Percentiles rank a stretch among this genome's conserved stretches.
Conservation (phyloP, 257 asterid genomes). For the Thymus mandschuricus region DNA sequence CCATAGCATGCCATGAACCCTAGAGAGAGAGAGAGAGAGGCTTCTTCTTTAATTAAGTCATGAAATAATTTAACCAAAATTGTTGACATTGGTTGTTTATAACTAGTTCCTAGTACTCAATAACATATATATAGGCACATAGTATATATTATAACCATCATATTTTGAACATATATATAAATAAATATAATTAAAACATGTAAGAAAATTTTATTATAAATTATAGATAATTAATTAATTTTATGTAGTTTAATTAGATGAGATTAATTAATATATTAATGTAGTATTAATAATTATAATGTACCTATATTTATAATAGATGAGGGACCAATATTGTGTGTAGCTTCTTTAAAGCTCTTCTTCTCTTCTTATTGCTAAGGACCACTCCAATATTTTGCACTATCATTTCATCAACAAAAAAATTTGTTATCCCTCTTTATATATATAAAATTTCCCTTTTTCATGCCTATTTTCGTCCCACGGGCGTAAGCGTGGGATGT, state of each 20-base stretch:
- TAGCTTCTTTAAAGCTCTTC: conserved; percentile 53
- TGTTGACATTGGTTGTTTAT: conserved; percentile 12
- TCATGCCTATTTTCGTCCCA: neutral
- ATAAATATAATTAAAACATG: neutral
- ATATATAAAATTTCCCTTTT: neutral
- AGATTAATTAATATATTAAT: conserved; percentile 33
- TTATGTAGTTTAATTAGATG: conserved; percentile 5
- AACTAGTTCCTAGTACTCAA: neutral
- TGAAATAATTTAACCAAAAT: neutral
- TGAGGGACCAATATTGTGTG: conserved; percentile 59
- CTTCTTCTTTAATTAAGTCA: neutral
- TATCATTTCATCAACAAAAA: neutral
- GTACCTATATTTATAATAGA: conserved; percentile 37
- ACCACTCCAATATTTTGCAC: conserved; percentile 48
- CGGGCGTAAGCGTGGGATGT: neutral
- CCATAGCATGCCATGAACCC: conserved; percentile 37
- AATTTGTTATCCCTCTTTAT: neutral
- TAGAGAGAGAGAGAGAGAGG: conserved; percentile 27
- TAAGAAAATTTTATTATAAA: no score
- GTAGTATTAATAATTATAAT: conserved; percentile 24
- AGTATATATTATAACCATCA: neutral
- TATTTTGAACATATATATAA: neutral
- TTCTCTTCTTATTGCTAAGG: conserved; percentile 54
- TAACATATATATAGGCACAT: neutral
- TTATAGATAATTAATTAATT: no score